Conservation (phyloP, 495 filamentous ascomycete species). For the Gamarada debralockiae region DNA sequence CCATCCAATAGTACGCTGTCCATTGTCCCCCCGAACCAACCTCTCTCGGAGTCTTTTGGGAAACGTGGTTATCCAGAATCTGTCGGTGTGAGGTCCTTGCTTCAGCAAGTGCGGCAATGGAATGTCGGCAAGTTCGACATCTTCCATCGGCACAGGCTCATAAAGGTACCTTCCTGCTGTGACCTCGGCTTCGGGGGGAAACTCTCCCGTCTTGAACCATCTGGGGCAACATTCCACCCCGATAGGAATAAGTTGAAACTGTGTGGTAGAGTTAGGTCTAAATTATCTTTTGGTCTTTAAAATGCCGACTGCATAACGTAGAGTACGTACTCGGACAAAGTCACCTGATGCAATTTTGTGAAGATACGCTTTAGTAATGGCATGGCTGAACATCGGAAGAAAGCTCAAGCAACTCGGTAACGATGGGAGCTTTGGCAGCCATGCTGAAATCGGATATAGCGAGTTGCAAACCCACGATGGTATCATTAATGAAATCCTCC, state of each 20-base stretch:
- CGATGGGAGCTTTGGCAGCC: background rate
- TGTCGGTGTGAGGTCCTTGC: background rate
- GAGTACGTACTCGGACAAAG: background rate
- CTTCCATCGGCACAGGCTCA: conserved; percentile 1
- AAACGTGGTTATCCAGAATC: conserved; percentile 1
- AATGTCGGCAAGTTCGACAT: conserved; percentile 2
- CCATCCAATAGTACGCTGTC: background rate
- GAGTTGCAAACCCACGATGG: background rate
- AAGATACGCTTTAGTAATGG: background rate
- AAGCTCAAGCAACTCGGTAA: background rate
- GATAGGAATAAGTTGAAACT: conserved; percentile 7
- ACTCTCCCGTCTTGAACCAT: conserved; percentile 3
- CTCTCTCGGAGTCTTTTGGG: background rate
- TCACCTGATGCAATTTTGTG: conserved; percentile 3
- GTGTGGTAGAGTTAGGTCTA: background rate
- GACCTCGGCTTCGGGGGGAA: conserved; percentile 1
- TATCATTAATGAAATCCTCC: background rate
- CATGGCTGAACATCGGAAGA: background rate
- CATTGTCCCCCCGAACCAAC: background rate
- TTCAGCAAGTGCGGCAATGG: conserved; percentile 4
- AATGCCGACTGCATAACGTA: background rate
- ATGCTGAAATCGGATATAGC: background rate
- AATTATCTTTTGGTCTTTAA: background rate
- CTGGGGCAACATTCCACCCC: background rate
- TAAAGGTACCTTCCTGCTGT: background rate